phyloP scores from a whole-genome alignment of 1,139 yeast genomes.

The Diutina pseudorugosa region DNA sequence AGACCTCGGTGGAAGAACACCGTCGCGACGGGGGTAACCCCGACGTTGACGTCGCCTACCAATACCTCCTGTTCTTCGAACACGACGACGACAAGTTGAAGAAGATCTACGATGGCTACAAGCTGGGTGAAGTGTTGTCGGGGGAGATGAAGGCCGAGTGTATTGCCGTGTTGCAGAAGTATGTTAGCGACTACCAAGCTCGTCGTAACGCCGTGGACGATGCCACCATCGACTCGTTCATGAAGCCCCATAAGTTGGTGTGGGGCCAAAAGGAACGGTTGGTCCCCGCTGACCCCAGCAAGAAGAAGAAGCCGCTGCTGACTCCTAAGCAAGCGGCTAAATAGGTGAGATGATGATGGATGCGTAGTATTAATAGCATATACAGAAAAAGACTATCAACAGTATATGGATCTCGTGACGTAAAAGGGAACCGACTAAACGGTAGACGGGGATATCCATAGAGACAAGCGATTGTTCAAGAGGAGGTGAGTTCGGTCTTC shows the following conservation, averaged over 20 bases:
- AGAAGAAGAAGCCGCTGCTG: not conserved
- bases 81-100: conserved; percentile 77
- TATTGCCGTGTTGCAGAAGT: conserved; percentile 66
- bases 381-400: not conserved
- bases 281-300: conserved; percentile 51
- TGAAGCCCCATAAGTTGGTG: conserved; percentile 75
- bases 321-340: not conserved
- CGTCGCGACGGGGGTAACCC: conserved; percentile 85
- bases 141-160: conserved; percentile 92
- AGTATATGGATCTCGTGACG: not conserved
- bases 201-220: conserved; percentile 59
- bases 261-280: conserved; percentile 63
- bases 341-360: not conserved
- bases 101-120: conserved; percentile 52
- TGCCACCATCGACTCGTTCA: conserved; percentile 54
- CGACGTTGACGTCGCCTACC: conserved; percentile 91
- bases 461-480: no score
- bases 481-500: conserved; percentile 12
- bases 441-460: not conserved
- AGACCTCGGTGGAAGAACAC: conserved; percentile 80
- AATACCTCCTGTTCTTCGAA: conserved; percentile 78
- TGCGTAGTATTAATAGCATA: not conserved
- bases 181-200: conserved; percentile 72
- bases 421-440: no score
- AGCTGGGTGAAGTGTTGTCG: conserved; percentile 70